Evolutionary conservation across 305 asterid genomes (phyloP).

Genomic region (Stenogyne calaminthoides): DNA sequence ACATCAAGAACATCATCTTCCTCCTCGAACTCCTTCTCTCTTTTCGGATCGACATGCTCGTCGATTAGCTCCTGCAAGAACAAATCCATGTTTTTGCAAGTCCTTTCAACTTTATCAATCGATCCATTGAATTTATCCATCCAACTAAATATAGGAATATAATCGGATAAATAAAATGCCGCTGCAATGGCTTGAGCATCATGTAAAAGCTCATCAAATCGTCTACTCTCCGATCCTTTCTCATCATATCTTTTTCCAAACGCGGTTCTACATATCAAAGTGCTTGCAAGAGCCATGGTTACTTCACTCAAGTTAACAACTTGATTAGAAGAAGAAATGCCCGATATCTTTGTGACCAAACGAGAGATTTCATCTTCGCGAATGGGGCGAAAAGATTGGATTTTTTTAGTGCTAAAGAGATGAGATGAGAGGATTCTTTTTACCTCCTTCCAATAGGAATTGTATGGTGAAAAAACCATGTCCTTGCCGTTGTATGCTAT

Average conservation of each 20-base stretch:
- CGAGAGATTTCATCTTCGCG: slow-evolving; percentile 12
- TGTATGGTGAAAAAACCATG: slow-evolving; percentile 4
- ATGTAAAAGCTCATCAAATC: slow-evolving; percentile 6
- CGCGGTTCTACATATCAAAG: slow-evolving; percentile 5
- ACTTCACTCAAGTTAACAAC: slow-evolving; percentile 11
- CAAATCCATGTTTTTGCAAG: background rate
- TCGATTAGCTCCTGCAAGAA: background rate
- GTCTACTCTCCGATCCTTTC: background rate
- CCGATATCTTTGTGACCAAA: background rate
- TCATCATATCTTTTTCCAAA: slow-evolving; percentile 23
- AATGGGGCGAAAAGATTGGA: slow-evolving; percentile 13
- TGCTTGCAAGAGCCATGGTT: slow-evolving; percentile 17
- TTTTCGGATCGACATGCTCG: background rate
- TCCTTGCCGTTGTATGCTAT: slow-evolving; percentile 14
- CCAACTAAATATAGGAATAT: background rate
- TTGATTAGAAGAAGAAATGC: background rate
- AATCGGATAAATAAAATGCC: background rate
- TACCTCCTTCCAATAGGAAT: slow-evolving; percentile 4
- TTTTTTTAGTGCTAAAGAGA: slow-evolving; percentile 14
- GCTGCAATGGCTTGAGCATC: background rate
- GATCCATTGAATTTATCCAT: background rate
- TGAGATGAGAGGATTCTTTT: background rate
- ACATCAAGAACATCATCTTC: background rate
- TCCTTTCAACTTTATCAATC: background rate
- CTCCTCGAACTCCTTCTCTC: background rate